Conservation (phyloP, 129 eudicot species). For the Rutidosis leptorrhynchoides region DNA sequence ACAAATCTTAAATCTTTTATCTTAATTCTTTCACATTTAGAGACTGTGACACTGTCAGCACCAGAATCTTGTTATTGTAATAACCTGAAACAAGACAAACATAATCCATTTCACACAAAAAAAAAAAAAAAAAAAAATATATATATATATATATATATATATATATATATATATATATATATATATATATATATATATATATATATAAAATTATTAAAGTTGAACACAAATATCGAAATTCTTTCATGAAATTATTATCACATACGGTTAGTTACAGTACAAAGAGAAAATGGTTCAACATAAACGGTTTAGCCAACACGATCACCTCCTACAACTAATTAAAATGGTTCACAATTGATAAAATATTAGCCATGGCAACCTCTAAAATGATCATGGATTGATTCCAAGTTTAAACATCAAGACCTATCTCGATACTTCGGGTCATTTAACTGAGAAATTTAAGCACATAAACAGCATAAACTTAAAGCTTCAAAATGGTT, state of each 20-base stretch:
- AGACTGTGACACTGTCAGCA: constrained; percentile 84
- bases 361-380: neutral
- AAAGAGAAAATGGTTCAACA: no score
- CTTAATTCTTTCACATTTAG: constrained; percentile 67
- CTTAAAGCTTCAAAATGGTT: no score
- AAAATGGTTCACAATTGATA: no score
- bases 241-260: neutral
- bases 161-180: no score
- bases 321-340: neutral
- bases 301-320: no score
- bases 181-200: no score
- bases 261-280: no score
- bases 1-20: constrained; percentile 51
- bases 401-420: neutral
- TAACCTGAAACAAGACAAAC: constrained; percentile 45
- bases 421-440: neutral
- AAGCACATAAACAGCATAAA: no score
- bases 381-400: neutral
- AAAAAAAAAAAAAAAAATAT: no score
- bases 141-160: no score
- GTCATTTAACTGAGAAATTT: no score
- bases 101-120: neutral
- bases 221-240: neutral
- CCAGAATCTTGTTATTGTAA: constrained; percentile 47
- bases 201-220: neutral